Conservation (phyloP, 345 rosid genomes). For the Euclidium syriacum region DNA sequence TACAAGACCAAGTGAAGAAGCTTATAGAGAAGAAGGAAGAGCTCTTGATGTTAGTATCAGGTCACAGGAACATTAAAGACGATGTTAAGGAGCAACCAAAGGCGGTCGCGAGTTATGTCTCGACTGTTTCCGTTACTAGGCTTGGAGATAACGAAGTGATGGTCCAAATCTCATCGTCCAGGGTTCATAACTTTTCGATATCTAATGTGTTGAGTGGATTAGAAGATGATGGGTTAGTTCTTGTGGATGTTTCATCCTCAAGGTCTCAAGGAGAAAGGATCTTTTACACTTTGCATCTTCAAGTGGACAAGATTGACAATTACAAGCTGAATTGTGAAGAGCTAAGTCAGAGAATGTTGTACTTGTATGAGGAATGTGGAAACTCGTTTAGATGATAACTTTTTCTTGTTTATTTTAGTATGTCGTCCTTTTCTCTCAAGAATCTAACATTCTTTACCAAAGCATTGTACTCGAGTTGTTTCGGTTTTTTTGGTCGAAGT, state of each 20-base stretch:
- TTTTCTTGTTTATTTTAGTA: constrained; percentile 4
- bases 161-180: constrained; percentile 41
- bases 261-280: constrained; percentile 44
- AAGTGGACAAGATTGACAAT: constrained; percentile 29
- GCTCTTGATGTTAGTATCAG: constrained; percentile 32
- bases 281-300: constrained; percentile 53
- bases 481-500: constrained; percentile 4
- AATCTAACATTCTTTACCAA: constrained; percentile 20
- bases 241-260: constrained; percentile 54
- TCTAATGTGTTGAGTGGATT: constrained; percentile 35
- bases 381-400: constrained; percentile 12
- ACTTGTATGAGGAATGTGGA: constrained; percentile 29
- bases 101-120: background rate
- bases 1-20: constrained; percentile 40
- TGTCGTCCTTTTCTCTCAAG: background rate
- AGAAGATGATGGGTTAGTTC: constrained; percentile 43
- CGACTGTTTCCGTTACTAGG: constrained; percentile 37
- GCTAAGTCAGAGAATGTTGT: constrained; percentile 35
- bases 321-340: constrained; percentile 25
- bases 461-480: constrained; percentile 15
- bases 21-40: constrained; percentile 37
- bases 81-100: constrained; percentile 23
- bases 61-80: constrained; percentile 21
- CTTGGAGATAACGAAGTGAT: constrained; percentile 42
- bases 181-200: constrained; percentile 33